A percentile compares a stretch with the other conserved stretches of the same genome.
phyloP scores from a whole-genome alignment of 176 grass and related monocot species.

The Avena sativa region DNA sequence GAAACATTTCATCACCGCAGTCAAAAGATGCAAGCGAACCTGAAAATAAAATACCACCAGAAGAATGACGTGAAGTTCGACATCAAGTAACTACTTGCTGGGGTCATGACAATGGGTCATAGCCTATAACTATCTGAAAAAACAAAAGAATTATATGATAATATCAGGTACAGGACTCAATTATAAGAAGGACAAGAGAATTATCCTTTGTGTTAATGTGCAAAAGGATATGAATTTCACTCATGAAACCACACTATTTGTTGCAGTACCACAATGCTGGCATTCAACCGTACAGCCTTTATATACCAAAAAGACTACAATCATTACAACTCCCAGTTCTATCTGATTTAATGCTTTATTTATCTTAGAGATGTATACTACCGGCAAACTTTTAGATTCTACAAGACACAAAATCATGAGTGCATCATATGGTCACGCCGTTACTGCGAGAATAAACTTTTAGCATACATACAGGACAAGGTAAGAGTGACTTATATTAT shows the following conservation, averaged over 20 bases:
- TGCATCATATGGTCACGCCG: not conserved
- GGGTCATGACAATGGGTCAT: not conserved
- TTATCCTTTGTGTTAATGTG: not conserved
- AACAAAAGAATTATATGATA: not conserved
- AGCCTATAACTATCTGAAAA: conserved; percentile 24
- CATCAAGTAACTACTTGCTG: conserved; percentile 13
- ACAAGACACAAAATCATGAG: not conserved
- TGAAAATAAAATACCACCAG: conserved; percentile 49
- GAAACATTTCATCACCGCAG: conserved; percentile 97
- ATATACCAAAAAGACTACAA: not conserved
- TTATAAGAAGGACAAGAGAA: not conserved
- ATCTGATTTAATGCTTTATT: conserved; percentile 24
- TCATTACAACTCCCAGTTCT: conserved; percentile 26
- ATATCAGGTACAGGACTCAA: conserved; percentile 17
- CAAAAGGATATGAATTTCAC: not conserved
- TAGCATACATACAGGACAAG: not conserved
- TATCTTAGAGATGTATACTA: conserved; percentile 20
- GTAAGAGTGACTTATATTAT: not conserved
- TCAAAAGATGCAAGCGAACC: conserved; percentile 96
- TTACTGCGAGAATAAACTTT: not conserved
- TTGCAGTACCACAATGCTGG: not conserved
- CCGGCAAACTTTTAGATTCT: not conserved
- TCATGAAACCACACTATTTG: conserved; percentile 17
- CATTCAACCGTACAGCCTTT: conserved; percentile 29
- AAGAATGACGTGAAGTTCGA: conserved; percentile 30